These are phyloP conservation scores for Tricholoma bakamatsutake DNA, from an alignment of 768 basidiomycete genomes.

Conservation along the genomic window DNA sequence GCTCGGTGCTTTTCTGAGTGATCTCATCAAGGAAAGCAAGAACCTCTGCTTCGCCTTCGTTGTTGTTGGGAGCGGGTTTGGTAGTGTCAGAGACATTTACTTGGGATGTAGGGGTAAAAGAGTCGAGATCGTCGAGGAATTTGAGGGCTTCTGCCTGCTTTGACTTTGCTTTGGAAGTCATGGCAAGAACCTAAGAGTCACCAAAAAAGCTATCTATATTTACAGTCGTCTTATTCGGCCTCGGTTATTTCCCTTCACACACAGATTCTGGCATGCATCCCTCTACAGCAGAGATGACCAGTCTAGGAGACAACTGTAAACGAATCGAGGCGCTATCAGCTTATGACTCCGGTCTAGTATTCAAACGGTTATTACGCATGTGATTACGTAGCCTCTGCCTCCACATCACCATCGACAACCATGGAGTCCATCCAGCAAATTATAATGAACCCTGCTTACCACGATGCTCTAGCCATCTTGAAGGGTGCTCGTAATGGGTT, in stretches of 20 bases:
- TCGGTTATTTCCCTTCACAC: not conserved
- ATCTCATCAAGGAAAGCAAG: slow-evolving; percentile 94
- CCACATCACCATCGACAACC: slow-evolving; percentile 2
- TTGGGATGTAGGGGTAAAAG: slow-evolving; percentile 43
- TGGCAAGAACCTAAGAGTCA: slow-evolving; percentile 9
- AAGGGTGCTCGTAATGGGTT: slow-evolving; percentile 93
- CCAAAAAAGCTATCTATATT: too few relatives aligned
- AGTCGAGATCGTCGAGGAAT: slow-evolving; percentile 93
- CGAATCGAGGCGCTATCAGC: too few relatives aligned
- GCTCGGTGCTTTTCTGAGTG: slow-evolving; percentile 83
- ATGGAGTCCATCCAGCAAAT: slow-evolving; percentile 37
- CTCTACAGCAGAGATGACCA: not conserved
- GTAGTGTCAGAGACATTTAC: slow-evolving; percentile 8
- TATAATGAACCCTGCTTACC: slow-evolving; percentile 67
- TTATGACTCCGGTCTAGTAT: too few relatives aligned
- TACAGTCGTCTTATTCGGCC: not conserved
- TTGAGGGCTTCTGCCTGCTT: slow-evolving; percentile 87
- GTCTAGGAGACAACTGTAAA: not conserved
- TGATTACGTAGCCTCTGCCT: not conserved
- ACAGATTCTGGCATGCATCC: not conserved
- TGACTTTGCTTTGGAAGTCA: slow-evolving; percentile 55
- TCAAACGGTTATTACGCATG: not conserved
- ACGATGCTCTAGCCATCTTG: slow-evolving; percentile 87
- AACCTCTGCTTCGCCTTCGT: slow-evolving; percentile 72
- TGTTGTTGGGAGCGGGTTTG: slow-evolving; percentile 18